Evolutionary conservation across 1,139 yeast species (phyloP), one percentile per base, ranked within the genome.

Genomic region (Lodderomyces beijingensis): DNA sequence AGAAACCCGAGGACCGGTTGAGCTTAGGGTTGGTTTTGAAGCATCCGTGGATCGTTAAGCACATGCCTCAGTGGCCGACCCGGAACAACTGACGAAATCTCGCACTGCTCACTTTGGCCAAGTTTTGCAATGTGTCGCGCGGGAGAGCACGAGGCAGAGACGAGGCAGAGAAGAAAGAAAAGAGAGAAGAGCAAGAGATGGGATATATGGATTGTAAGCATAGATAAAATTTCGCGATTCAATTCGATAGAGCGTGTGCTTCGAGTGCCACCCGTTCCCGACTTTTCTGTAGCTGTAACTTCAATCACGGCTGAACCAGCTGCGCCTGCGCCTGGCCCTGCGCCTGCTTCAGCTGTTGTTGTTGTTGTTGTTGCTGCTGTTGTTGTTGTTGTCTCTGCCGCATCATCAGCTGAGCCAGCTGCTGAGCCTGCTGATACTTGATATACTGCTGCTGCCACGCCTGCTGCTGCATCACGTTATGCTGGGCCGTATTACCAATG

Each of bases 41-140:
- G 5, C 97, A 89, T 53, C 91, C 95, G 0, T 89, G 96, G 96
- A 81, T 89, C 3, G 40, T 64, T 10, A 78, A 75, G 46, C 77
- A 86, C 53, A 72, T 67, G 47, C 71, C 74, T 3, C 44, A 44
- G 18, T 68, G 74, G 74, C 66, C 67, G 5, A 23, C 7, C 7
- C n/a, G n/a, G n/a, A n/a, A n/a, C n/a, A n/a, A n/a, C n/a, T n/a
- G n/a, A n/a, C n/a, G n/a, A n/a, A n/a, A n/a, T n/a, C n/a, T n/a
- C n/a, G n/a, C n/a, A n/a, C n/a, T n/a, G n/a, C n/a, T n/a, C n/a
- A n/a, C n/a, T n/a, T n/a, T n/a, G n/a, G n/a, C n/a, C n/a, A n/a
- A n/a, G n/a, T n/a, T n/a, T n/a, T n/a, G n/a, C n/a, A n/a, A n/a
- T n/a, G n/a, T n/a, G n/a, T n/a, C n/a, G n/a, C n/a, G n/a, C n/a